Conservation (phyloP, 2,329 filamentous ascomycete species). For the Cercospora sojina region DNA sequence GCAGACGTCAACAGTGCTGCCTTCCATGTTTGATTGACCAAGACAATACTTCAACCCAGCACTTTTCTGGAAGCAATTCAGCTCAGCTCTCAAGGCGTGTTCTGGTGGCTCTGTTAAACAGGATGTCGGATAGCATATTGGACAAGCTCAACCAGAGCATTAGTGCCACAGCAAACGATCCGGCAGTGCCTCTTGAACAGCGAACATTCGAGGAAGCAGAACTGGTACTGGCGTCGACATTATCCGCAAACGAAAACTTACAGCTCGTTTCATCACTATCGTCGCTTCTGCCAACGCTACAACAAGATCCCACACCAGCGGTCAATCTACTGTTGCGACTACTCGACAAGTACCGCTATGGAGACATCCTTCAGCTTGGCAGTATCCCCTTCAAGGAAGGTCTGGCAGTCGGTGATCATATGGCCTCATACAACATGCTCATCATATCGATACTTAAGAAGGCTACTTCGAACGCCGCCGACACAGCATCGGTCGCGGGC, state of each 20-base stretch:
- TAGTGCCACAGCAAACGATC: conserved; percentile 21
- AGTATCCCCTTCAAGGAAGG: conserved; percentile 53
- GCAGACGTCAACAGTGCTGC: conserved; percentile 13
- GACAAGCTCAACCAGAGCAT: conserved; percentile 23
- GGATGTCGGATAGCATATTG: conserved; percentile 22
- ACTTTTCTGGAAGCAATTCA: not conserved
- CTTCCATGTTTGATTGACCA: not conserved
- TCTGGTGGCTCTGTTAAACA: not conserved
- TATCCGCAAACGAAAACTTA: conserved; percentile 37
- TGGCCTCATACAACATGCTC: conserved; percentile 54
- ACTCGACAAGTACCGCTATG: conserved; percentile 51
- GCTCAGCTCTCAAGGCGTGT: not conserved
- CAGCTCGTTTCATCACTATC: conserved; percentile 50
- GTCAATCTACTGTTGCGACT: conserved; percentile 54
- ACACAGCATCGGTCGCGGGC: conserved; percentile 59
- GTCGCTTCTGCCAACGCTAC: conserved; percentile 52
- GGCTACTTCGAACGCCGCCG: conserved; percentile 51
- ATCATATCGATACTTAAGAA: conserved; percentile 58
- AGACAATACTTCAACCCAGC: not conserved
- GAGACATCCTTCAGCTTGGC: conserved; percentile 44
- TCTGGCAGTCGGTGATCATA: conserved; percentile 48
- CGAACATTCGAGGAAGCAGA: conserved; percentile 53
- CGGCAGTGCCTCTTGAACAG: conserved; percentile 43
- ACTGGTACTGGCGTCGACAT: conserved; percentile 44
- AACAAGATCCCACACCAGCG: conserved; percentile 58